Conservation (phyloP, 495 filamentous ascomycete genomes). For the Wilcoxina mikolae region DNA sequence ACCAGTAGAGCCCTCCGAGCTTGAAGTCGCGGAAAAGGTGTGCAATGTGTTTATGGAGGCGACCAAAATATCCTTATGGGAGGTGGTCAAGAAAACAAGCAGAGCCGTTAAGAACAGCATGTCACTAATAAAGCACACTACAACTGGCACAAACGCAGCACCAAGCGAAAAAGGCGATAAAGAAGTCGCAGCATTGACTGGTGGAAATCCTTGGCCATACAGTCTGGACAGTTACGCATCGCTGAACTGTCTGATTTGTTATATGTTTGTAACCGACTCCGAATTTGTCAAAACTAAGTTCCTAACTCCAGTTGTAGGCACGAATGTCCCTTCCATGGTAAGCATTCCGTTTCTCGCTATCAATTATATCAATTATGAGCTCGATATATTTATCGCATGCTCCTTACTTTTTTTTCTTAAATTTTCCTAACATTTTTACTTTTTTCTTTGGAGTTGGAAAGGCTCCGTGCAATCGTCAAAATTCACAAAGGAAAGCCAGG, state of each 20-base stretch:
- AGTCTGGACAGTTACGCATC: slow-evolving; percentile 27
- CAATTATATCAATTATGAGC: background rate
- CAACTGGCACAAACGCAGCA: background rate
- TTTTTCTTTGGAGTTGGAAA: background rate
- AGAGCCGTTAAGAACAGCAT: slow-evolving; percentile 15
- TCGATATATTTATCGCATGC: background rate
- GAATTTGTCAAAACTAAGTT: background rate
- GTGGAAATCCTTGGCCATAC: slow-evolving; percentile 19
- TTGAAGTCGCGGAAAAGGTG: slow-evolving; percentile 17
- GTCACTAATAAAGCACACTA: slow-evolving; percentile 1
- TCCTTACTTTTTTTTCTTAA: background rate
- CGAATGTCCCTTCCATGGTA: slow-evolving; percentile 29
- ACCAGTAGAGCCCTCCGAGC: slow-evolving; percentile 8
- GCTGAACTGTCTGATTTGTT: slow-evolving; percentile 28
- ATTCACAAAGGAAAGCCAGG: background rate
- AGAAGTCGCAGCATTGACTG: slow-evolving; percentile 6
- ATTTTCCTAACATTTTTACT: background rate
- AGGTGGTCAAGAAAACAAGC: slow-evolving; percentile 21
- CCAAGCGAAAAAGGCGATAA: slow-evolving; percentile 4
- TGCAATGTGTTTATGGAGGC: slow-evolving; percentile 20
- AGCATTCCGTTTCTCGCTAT: slow-evolving; percentile 4
- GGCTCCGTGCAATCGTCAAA: background rate
- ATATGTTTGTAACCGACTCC: slow-evolving; percentile 21
- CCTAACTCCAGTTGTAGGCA: slow-evolving; percentile 18
- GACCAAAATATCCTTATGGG: slow-evolving; percentile 21